These are phyloP conservation scores for Prunus mongolica DNA, from an alignment of 306 rosid species.

Conservation along the genomic window DNA sequence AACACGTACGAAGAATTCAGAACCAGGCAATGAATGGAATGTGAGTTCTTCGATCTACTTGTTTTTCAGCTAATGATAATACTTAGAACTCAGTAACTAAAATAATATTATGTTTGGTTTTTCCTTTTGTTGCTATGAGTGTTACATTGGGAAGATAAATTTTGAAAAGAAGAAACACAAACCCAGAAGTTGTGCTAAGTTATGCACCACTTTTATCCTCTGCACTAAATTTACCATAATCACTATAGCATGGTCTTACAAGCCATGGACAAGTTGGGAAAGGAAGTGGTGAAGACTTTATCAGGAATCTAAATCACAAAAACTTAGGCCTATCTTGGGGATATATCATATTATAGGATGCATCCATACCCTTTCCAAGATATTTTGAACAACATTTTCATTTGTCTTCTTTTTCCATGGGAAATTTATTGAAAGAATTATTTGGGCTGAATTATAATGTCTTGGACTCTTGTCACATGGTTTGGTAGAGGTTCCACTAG, in stretches of 20 bases:
- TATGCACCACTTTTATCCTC: neutral
- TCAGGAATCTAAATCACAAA: neutral
- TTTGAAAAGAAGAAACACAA: neutral
- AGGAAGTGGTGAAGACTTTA: neutral
- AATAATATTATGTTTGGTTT: neutral
- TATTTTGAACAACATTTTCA: neutral
- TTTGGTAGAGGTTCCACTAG: neutral
- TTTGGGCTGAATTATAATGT: neutral
- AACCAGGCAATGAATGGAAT: conserved; percentile 15
- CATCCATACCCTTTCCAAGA: neutral
- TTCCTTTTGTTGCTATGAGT: neutral
- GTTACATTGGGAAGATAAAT: neutral
- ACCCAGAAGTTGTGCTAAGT: neutral
- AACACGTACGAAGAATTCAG: neutral
- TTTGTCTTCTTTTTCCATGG: neutral
- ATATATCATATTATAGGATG: neutral
- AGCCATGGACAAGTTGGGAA: neutral
- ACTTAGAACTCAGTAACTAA: neutral
- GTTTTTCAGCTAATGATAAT: neutral
- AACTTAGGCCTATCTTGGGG: neutral
- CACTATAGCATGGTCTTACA: neutral
- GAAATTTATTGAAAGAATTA: neutral
- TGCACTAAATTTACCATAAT: neutral
- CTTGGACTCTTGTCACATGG: neutral
- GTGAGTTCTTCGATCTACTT: conserved; percentile 35